Percentiles rank a stretch among this genome's conserved stretches.
Conservation (phyloP, 257 asterid genomes). For the Przewalskia tangutica region DNA sequence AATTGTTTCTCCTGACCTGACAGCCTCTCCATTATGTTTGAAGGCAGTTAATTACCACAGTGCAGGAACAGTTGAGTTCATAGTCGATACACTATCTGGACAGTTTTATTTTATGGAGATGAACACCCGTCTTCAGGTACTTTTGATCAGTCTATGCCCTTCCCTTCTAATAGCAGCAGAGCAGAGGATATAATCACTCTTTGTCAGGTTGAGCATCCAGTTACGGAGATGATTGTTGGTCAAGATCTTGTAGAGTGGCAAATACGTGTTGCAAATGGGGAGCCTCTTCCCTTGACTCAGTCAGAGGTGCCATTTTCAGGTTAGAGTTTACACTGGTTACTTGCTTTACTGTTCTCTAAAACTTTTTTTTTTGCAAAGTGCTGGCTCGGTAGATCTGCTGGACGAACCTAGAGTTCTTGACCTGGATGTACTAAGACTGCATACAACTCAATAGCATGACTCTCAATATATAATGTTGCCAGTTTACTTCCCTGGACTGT, state of each 20-base stretch:
- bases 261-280: constrained; percentile 91
- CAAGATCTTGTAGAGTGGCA: constrained; percentile 99
- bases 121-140: constrained; percentile 99
- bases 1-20: constrained; percentile 12
- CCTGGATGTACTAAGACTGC: not conserved
- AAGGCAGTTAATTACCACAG: constrained; percentile 88
- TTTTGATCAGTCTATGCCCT: constrained; percentile 11
- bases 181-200: constrained; percentile 9
- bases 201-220: constrained; percentile 94
- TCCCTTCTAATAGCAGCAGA: constrained; percentile 10
- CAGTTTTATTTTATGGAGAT: constrained; percentile 98
- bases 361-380: not conserved
- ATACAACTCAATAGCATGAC: not conserved
- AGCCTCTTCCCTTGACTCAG: constrained; percentile 81
- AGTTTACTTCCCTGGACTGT: not conserved
- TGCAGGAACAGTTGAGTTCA: constrained; percentile 98
- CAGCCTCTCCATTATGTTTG: constrained; percentile 16
- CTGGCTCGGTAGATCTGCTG: not conserved
- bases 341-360: not conserved
- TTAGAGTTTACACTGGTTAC: constrained; percentile 13
- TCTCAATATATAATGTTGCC: not conserved
- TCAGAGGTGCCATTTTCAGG: constrained; percentile 85
- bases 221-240: constrained; percentile 96
- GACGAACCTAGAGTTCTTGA: not conserved
- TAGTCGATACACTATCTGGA: constrained; percentile 81